These are phyloP conservation scores for Erodium texanum DNA, from an alignment of 441 rosid genomes.

Conservation along the genomic window DNA sequence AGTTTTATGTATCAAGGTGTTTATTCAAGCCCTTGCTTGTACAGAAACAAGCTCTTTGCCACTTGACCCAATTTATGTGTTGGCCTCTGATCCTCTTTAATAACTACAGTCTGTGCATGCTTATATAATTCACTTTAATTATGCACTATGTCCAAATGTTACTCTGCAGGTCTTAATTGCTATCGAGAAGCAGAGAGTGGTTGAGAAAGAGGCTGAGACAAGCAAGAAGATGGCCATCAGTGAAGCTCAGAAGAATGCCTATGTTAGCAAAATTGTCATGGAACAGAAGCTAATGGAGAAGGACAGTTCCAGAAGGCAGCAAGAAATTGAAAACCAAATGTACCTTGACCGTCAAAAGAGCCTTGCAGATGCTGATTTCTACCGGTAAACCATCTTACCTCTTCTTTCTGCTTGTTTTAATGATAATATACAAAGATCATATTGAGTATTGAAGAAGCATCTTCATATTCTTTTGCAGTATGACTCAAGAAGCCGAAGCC, in stretches of 20 bases:
- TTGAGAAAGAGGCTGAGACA: slow-evolving; percentile 85
- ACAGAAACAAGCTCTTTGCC: no score
- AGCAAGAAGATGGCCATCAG: slow-evolving; percentile 74
- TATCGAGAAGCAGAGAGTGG: slow-evolving; percentile 67
- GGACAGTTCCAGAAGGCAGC: slow-evolving; percentile 61
- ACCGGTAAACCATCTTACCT: slow-evolving; percentile 35
- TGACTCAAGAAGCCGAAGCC: slow-evolving; percentile 79
- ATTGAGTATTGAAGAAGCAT: background rate
- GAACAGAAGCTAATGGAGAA: slow-evolving; percentile 78
- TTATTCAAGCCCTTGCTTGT: no score
- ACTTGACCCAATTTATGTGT: background rate
- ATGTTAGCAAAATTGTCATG: slow-evolving; percentile 76
- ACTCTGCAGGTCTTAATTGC: slow-evolving; percentile 63
- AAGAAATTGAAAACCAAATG: slow-evolving; percentile 77
- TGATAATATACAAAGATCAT: background rate
- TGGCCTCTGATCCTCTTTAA: background rate
- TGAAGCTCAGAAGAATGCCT: slow-evolving; percentile 79
- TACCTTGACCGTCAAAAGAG: slow-evolving; percentile 69
- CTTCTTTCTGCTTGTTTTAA: background rate
- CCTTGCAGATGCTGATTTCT: slow-evolving; percentile 57
- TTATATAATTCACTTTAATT: background rate
- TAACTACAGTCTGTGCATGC: background rate
- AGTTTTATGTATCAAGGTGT: no score
- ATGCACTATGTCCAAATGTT: background rate
- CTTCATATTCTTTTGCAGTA: slow-evolving; percentile 28